These are phyloP conservation scores for Limonium bicolor DNA, from an alignment of 148 eudicot genomes.

Conservation along the genomic window DNA sequence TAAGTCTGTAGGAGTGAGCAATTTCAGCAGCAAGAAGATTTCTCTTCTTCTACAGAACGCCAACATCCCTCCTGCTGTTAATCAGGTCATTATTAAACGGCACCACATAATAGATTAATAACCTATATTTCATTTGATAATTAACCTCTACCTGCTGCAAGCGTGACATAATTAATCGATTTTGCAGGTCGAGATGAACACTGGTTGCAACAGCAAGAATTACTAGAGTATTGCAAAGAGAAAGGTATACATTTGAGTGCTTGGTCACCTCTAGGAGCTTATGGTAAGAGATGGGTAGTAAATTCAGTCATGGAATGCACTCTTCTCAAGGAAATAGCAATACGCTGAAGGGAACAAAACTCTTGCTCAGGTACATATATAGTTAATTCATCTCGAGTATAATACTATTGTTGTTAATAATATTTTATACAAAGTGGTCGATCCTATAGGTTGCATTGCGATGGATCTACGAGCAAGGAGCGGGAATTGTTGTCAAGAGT, in stretches of 20 bases:
- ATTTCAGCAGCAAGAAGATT: conserved; percentile 8
- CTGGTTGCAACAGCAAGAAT: conserved; percentile 20
- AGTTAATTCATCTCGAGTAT: too few species aligned
- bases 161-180: neutral
- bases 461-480: conserved; percentile 8
- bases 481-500: conserved; percentile 1
- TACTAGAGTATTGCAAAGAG: conserved; percentile 14
- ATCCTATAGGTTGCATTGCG: conserved; percentile 5
- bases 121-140: neutral
- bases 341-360: conserved; percentile 7
- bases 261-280: conserved; percentile 16
- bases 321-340: conserved; percentile 8
- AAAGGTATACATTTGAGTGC: conserved; percentile 13
- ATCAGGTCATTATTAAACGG: conserved; percentile 3
- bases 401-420: too few species aligned
- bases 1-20: conserved; percentile 13
- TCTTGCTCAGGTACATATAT: conserved; percentile 9
- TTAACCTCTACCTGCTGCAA: neutral
- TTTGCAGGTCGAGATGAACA: conserved; percentile 19
- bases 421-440: too few species aligned
- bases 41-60: conserved; percentile 1
- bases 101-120: neutral
- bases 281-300: neutral
- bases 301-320: neutral
- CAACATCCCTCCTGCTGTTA: conserved; percentile 13